Conservation (phyloP, 1,284 basidiomycete species). For the Fomitopsis palustris region DNA sequence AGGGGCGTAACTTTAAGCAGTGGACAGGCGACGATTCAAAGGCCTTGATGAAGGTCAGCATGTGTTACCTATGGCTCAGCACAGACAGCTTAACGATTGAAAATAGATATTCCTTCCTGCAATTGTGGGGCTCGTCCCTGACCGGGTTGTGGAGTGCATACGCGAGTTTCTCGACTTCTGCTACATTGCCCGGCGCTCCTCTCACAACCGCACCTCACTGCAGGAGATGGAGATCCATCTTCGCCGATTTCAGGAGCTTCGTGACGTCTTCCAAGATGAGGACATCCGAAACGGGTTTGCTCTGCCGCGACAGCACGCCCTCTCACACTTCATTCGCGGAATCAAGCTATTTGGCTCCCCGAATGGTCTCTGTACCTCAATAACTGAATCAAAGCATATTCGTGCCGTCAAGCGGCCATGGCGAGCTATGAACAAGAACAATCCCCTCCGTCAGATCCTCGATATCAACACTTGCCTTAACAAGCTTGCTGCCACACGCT, state of each 20-base stretch:
- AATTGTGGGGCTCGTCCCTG: not conserved
- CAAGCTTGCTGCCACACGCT: slow-evolving; percentile 12
- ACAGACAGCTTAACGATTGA: too few species aligned
- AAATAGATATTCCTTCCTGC: not conserved
- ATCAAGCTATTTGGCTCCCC: slow-evolving; percentile 19
- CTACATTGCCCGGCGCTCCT: slow-evolving; percentile 10
- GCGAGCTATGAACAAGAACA: slow-evolving; percentile 11
- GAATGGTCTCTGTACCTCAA: slow-evolving; percentile 20
- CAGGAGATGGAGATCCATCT: slow-evolving; percentile 6
- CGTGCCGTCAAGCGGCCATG: slow-evolving; percentile 20
- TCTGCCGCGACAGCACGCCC: slow-evolving; percentile 18
- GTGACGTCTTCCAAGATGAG: not conserved
- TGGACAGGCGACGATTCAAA: slow-evolving; percentile 25
- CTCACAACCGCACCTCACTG: slow-evolving; percentile 4
- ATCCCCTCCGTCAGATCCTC: slow-evolving; percentile 17
- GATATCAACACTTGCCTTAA: slow-evolving; percentile 4
- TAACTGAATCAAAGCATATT: slow-evolving; percentile 22
- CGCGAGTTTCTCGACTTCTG: slow-evolving; percentile 13
- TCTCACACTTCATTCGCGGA: slow-evolving; percentile 10
- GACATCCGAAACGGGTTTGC: slow-evolving; percentile 12
- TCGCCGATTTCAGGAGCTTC: not conserved
- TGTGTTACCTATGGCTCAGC: too few species aligned
- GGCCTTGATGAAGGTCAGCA: slow-evolving; percentile 20
- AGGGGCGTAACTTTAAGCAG: slow-evolving; percentile 18
- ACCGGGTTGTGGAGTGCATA: slow-evolving; percentile 8